Percentiles rank a stretch among this genome's conserved stretches.
Conservation (phyloP, 768 basidiomycete genomes). For the Leccinum disarticulatum region DNA sequence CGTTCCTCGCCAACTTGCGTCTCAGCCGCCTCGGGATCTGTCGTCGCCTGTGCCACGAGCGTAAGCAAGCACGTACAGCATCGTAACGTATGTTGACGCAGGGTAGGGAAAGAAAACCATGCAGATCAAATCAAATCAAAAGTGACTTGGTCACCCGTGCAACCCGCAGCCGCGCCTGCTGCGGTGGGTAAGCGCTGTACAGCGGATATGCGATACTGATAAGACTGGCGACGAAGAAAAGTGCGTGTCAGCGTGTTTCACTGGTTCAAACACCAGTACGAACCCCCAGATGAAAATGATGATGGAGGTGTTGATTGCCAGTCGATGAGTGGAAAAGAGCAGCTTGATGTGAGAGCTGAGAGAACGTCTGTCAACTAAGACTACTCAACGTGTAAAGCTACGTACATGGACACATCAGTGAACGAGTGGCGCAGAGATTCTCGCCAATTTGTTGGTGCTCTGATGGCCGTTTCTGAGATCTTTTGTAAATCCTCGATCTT, state of each 20-base stretch:
- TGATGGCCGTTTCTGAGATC: conserved; percentile 21
- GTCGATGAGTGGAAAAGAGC: conserved; percentile 44
- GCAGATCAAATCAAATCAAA: too few relatives aligned
- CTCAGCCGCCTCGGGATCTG: too few relatives aligned
- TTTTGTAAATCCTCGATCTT: conserved; percentile 44
- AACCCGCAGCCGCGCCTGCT: too few relatives aligned
- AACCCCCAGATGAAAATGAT: conserved; percentile 54
- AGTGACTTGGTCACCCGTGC: too few relatives aligned
- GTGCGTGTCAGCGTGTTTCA: not conserved
- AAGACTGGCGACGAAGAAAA: conserved; percentile 10
- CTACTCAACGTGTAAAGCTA: not conserved
- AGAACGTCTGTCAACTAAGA: not conserved
- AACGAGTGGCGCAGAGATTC: conserved; percentile 35
- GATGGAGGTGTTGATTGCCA: conserved; percentile 46
- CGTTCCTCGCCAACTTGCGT: too few relatives aligned
- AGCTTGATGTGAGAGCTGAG: conserved; percentile 48
- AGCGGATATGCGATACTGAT: conserved; percentile 57
- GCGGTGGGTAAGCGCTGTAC: conserved; percentile 51
- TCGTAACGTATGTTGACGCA: too few relatives aligned
- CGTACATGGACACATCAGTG: conserved; percentile 42
- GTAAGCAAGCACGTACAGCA: too few relatives aligned
- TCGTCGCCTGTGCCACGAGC: too few relatives aligned
- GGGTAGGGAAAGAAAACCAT: too few relatives aligned
- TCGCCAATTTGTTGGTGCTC: conserved; percentile 14
- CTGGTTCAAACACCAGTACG: conserved; percentile 6